Evolutionary conservation across 2,329 filamentous ascomycete genomes (phyloP).

Genomic region (Xylaria digitata): DNA sequence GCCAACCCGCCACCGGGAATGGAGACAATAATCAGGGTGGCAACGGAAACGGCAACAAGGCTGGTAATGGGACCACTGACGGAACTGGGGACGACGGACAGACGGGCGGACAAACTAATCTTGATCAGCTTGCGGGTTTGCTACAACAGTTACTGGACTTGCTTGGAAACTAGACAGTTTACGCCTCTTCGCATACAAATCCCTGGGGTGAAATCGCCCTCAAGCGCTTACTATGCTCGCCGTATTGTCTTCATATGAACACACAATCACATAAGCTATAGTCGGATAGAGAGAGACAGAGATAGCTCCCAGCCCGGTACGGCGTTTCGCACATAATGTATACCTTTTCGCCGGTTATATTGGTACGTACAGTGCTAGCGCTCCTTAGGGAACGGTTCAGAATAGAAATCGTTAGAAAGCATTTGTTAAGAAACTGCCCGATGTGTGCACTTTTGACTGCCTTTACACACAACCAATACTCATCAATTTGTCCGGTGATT

Average conservation of each 20-base stretch:
- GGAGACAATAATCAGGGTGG: not conserved
- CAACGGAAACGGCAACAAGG: not conserved
- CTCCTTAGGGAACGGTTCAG: too few relatives aligned
- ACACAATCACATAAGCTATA: not conserved
- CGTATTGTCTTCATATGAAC: not conserved
- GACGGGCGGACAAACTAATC: not conserved
- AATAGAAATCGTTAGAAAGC: too few relatives aligned
- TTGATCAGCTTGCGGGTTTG: conserved; percentile 14
- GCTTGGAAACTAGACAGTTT: conserved; percentile 13
- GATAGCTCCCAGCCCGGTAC: not conserved
- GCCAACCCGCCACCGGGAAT: conserved; percentile 11
- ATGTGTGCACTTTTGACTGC: too few relatives aligned
- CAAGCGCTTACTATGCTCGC: not conserved
- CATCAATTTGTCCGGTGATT: too few relatives aligned
- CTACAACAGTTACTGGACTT: conserved; percentile 23
- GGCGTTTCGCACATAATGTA: conserved; percentile 4
- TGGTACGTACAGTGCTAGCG: too few relatives aligned
- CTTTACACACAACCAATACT: too few relatives aligned
- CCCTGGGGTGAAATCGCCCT: not conserved
- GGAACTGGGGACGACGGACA: conserved; percentile 2
- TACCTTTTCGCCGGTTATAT: not conserved
- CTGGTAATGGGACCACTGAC: not conserved
- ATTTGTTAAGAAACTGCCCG: too few relatives aligned
- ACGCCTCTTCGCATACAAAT: not conserved
- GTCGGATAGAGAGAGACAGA: not conserved